Evolutionary conservation across 495 filamentous ascomycete genomes (phyloP), one percentile per base, ranked within the genome.

Genomic region (Neurospora intermedia): DNA sequence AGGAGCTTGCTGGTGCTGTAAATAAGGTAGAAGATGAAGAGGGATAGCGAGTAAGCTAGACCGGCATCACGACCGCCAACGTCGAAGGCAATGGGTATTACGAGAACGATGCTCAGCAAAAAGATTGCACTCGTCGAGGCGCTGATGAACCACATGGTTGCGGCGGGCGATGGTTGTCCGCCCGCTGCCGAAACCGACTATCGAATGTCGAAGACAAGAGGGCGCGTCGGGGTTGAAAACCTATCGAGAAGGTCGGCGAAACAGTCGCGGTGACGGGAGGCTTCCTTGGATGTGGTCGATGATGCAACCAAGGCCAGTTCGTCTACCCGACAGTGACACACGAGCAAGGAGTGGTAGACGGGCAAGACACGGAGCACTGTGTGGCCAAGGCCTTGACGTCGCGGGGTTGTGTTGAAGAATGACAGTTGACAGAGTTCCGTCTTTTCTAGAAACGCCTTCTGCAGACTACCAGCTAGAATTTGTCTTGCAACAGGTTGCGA

Each of bases 81-180:
- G 85, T 99, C 96, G 82, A 98, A 99, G 75, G 96, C 91, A 72
- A 99, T 89, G 73, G 96, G 96, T 81, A 98, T 93, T 70, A 93
- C 96, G 77, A 97, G 89, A 79, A 99, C 89, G 80, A 95, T 93
- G 81, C 91, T 90, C 81, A 91, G 85, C 75, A 99, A 88, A 84
- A 97, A 97, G 82, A 92, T 81, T 79, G 89, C 86, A 81, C 90
- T 91, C 78, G 90, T 92, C 76, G 91, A 80, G 77, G 90, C 85
- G 77, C 89, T 88, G 80, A 93, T 86, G 80, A 93, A 85, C 91
- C 90, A 92, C 85, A 86, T 86, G 71, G 77, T 82, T 78, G 83
- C 83, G 82, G 78, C 78, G 71, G 73, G 70, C 69, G 76, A 73
- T 66, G 54, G 23, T 66, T 31, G 54, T 48, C 54, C 54, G 54